Conservation (phyloP, 352 stramenopile species). For the Plasmopara muralis region DNA sequence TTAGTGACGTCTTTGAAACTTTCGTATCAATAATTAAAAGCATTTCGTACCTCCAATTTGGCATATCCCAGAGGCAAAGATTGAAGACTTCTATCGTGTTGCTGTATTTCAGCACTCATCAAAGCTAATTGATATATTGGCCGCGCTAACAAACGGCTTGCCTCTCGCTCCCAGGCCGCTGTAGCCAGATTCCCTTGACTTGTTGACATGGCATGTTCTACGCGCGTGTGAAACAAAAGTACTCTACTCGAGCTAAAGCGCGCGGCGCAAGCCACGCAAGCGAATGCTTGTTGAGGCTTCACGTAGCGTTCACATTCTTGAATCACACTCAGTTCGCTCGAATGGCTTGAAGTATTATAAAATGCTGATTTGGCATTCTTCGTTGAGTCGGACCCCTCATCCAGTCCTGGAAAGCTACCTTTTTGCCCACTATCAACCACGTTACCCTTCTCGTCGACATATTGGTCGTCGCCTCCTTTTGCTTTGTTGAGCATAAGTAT, state of each 20-base stretch:
- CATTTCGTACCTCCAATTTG: slow-evolving; percentile 54
- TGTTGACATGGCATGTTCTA: slow-evolving; percentile 27
- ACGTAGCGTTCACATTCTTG: slow-evolving; percentile 58
- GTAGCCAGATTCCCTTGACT: slow-evolving; percentile 3
- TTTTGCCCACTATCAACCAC: slow-evolving; percentile 25
- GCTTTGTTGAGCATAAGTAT: slow-evolving; percentile 61
- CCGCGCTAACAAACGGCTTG: slow-evolving; percentile 34
- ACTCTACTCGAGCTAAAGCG: slow-evolving; percentile 49
- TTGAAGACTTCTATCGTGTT: slow-evolving; percentile 17
- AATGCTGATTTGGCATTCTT: slow-evolving; percentile 20
- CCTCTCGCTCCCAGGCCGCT: slow-evolving; percentile 26
- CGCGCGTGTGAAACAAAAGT: slow-evolving; percentile 42
- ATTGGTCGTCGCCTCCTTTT: slow-evolving; percentile 46
- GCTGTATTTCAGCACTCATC: slow-evolving; percentile 31
- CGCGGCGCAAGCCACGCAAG: slow-evolving; percentile 35
- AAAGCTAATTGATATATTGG: slow-evolving; percentile 44
- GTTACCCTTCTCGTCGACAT: slow-evolving; percentile 42
- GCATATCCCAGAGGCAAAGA: slow-evolving; percentile 52
- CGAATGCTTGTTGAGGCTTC: slow-evolving; percentile 42
- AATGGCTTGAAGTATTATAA: slow-evolving; percentile 9
- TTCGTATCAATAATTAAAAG: slow-evolving; percentile 1
- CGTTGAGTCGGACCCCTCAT: slow-evolving; percentile 11
- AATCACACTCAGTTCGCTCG: slow-evolving; percentile 28
- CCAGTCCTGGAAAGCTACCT: slow-evolving; percentile 24
- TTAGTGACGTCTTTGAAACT: not conserved